phyloP scores from a whole-genome alignment of 345 rosid species.

The Linum usitatissimum region DNA sequence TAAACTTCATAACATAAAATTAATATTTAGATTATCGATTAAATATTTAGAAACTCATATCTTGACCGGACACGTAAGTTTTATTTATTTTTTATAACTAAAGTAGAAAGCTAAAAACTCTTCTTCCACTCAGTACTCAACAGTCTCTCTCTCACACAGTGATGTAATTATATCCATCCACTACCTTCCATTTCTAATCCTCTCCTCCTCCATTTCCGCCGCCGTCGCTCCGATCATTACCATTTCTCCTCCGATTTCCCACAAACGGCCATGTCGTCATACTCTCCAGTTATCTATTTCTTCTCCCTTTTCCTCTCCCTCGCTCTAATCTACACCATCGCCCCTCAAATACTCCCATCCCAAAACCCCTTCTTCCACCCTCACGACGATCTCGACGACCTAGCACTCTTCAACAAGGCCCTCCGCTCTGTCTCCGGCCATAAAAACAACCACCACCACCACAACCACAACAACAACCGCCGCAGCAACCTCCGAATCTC shows the following conservation, averaged over 20 bases:
- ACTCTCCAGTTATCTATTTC: constrained; percentile 38
- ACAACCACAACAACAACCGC: background rate
- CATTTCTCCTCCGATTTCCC: background rate
- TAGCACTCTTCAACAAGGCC: constrained; percentile 55
- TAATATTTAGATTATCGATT: no score
- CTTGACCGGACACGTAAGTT: no score
- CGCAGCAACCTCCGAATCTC: constrained; percentile 12
- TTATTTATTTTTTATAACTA: no score
- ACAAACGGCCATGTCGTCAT: constrained; percentile 11
- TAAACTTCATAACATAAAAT: no score
- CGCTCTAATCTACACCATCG: constrained; percentile 33
- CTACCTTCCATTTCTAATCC: background rate
- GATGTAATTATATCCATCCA: no score
- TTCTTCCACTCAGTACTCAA: no score
- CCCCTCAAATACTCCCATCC: constrained; percentile 28
- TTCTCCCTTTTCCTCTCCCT: constrained; percentile 46
- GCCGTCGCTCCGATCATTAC: background rate
- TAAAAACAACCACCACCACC: background rate
- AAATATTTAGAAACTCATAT: no score
- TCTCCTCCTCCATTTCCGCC: background rate
- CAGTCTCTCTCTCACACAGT: no score
- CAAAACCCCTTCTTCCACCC: constrained; percentile 12
- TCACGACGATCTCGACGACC: constrained; percentile 49
- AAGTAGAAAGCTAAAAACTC: no score
- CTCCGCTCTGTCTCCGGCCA: constrained; percentile 16